Percentiles rank a stretch among this genome's conserved stretches.
Conservation (phyloP, 2,329 filamentous ascomycete species). For the Ceratocystis destructans region DNA sequence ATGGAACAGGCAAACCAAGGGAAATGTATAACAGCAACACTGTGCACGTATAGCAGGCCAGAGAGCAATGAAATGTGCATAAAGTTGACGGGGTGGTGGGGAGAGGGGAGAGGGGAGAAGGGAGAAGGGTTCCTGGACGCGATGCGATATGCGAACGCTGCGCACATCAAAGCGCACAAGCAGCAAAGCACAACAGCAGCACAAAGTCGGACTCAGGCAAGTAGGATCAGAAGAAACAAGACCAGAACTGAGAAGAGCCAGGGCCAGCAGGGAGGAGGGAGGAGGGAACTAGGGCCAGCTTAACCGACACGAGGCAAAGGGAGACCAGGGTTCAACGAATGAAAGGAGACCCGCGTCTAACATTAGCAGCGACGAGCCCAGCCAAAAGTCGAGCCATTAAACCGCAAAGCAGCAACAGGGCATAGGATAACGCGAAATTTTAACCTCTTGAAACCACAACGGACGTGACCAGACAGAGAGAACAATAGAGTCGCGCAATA, state of each 20-base stretch:
- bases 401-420: neutral
- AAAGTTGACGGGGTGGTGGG: neutral
- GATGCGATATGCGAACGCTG: neutral
- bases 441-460: neutral
- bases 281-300: neutral
- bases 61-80: neutral
- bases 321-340: neutral
- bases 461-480: neutral
- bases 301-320: neutral
- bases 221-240: conserved; percentile 2
- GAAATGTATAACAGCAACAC: neutral
- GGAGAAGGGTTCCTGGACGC: neutral
- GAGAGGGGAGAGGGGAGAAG: too few species aligned
- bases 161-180: neutral
- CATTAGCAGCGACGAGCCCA: neutral
- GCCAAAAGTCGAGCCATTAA: neutral
- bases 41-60: neutral
- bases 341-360: neutral
- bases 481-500: neutral
- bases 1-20: neutral
- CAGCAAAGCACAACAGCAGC: neutral
- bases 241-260: neutral
- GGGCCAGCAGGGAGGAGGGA: neutral
- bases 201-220: neutral
- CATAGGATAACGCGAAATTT: neutral